phyloP scores from a whole-genome alignment of 78 protist genomes.

The Dictyostelium firmibasis region DNA sequence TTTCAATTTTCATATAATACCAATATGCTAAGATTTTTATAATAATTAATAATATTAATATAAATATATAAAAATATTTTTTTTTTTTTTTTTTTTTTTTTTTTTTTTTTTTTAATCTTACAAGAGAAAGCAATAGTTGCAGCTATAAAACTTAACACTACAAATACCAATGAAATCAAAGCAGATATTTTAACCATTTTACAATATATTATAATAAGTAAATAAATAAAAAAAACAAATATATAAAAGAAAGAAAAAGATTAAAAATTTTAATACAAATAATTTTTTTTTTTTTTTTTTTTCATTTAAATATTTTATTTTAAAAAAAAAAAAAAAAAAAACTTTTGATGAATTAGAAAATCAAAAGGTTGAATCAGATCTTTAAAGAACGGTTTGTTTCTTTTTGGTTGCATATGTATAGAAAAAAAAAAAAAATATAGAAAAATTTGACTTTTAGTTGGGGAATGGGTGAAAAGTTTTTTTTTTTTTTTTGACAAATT shows the following conservation, averaged over 20 bases:
- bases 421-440: no score
- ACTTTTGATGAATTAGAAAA: neutral
- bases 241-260: neutral
- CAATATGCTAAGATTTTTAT: neutral
- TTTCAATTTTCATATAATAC: neutral
- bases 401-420: no score
- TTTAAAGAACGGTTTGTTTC: neutral
- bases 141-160: neutral
- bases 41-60: neutral
- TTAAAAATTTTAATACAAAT: neutral
- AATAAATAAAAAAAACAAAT: no score
- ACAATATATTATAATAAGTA: neutral
- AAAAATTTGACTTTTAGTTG: no score
- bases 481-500: no score
- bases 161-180: neutral
- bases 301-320: no score
- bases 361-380: neutral
- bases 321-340: no score
- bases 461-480: no score
- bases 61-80: no score
- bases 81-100: neutral
- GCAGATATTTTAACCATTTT: neutral
- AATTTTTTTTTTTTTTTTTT: neutral
- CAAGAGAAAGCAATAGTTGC: neutral
- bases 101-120: neutral